Evolutionary conservation across 192 early-diverging fungal species (phyloP), one percentile per base, ranked within the genome.

Genomic region (Haplosporangium gracile): DNA sequence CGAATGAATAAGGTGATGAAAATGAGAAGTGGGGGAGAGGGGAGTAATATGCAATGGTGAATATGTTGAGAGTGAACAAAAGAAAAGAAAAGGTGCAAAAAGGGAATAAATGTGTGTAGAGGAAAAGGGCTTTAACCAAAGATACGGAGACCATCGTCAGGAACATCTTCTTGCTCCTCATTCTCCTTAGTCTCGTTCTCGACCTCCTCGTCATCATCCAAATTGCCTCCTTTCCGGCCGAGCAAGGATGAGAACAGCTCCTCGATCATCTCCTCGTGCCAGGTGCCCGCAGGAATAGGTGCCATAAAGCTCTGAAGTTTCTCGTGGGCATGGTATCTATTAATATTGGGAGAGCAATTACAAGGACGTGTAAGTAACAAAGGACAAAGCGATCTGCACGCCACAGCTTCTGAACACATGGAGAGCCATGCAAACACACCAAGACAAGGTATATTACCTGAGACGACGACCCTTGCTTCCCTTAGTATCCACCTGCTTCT

Each of bases 221-320:
- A 53, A 15, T 60, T 82, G 43, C 68, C 77, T 8, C 80, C 76
- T 76, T 88, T 90, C 77, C 93, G 90, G 11, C 97, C 97, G 9
- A 99, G 91, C 75, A 99, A 88, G 20, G 94, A 94, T 0, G 93
- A 89, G 81, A 97, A 98, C 29, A 99, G 91, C 88, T 99, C 97
- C 51, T 97, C 95, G 4, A 93, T 90, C 97, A 97, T 98, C 78
- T 94, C 93, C 47, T 97, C 97, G 82, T 98, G 97, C 98, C 98
- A 99, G 8, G 92, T 91, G 22, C 95, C 96, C n/a, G 90, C 80
- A 36, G 97, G 96, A 70, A 97, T 92, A 22, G 98, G 96, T 6
- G 96, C 95, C 97, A 99, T 99, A 88, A 97, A 99, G 88, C 97
- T 98, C 84, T 96, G 95, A 22, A 99, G 88, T 80, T 98, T 99